phyloP scores from a whole-genome alignment of 2,329 filamentous ascomycete species.

The Emmonsiellopsis sp. region DNA sequence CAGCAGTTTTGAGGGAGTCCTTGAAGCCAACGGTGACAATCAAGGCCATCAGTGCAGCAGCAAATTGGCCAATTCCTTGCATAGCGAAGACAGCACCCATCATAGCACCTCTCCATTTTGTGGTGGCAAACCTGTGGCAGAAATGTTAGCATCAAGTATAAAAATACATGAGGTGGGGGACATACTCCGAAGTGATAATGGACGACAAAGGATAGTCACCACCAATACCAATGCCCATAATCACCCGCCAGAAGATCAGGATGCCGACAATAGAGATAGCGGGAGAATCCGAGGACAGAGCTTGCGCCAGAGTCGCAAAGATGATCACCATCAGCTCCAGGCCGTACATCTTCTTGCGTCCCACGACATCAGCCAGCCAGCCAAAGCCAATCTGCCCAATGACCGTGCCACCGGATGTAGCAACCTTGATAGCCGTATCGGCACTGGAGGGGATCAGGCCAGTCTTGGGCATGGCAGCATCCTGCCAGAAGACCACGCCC shows the following conservation, averaged over 20 bases:
- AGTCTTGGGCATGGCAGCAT: conserved; percentile 32
- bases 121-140: conserved; percentile 59
- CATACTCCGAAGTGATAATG: conserved; percentile 70
- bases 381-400: conserved; percentile 76
- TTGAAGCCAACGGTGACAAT: conserved; percentile 67
- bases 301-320: conserved; percentile 64
- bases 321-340: conserved; percentile 74
- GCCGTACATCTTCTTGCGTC: conserved; percentile 78
- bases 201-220: conserved; percentile 76
- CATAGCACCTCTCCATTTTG: conserved; percentile 78
- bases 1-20: conserved; percentile 47
- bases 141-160: background rate
- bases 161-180: conserved; percentile 4
- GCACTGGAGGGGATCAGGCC: conserved; percentile 54
- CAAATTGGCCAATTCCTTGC: conserved; percentile 76
- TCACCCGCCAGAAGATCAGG: conserved; percentile 70
- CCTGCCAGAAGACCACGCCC: conserved; percentile 67
- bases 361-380: conserved; percentile 65
- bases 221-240: conserved; percentile 72
- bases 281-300: conserved; percentile 55
- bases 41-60: conserved; percentile 65
- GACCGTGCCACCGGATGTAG: conserved; percentile 75
- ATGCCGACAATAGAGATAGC: conserved; percentile 47
- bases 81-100: conserved; percentile 81
- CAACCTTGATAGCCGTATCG: conserved; percentile 77